Evolutionary conservation across 2,329 filamentous ascomycete genomes (phyloP), one percentile per base, ranked within the genome.

Genomic region (Penicillium olsonii): DNA sequence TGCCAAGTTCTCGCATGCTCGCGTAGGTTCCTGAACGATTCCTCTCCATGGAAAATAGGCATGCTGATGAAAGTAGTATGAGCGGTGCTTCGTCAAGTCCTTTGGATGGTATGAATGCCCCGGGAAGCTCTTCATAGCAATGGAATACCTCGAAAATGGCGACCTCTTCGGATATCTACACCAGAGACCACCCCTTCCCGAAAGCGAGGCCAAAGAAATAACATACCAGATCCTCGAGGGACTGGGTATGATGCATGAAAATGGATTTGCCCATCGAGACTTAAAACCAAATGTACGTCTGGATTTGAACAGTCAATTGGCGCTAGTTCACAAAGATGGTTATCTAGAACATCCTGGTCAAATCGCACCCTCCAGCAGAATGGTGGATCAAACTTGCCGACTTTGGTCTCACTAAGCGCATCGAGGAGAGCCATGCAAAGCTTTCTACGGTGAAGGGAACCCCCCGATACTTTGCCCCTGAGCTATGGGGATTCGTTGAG

Each of bases 331-430:
- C 8, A 24, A 24, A 8, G 5, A 24, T n/a, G n/a, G n/a, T 5
- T 24, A 8, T 24, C 22, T 35, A 52, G 50, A 52, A 52, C 20
- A 45, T 52, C 7, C 35, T 52, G 7, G 24, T 52, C 4, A 29
- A 41, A 29, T 29, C 38, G 27, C 20, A 41, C 5, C 38, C 38
- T 44, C 15, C 33, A n/a, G 4, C 26, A 22, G 17, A 26, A n/a
- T 54, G 52, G 52, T 48, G 45, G 48, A 42, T 54, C 8, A 54
- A 54, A 18, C 41, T 54, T 5, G 48, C 41, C 2, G 52, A 54
- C 24, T 52, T 54, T 20, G 52, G 52, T 24, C 24, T 54, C n/a
- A 43, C 35, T 14, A 52, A 54, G 29, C 44, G 44, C 2, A 37
- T 43, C 18, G 39, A 48, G 17, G 45, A 43, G 17, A 27, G 6